Conservation (phyloP, 202 grass and related monocot genomes). For the Carex arenaria region DNA sequence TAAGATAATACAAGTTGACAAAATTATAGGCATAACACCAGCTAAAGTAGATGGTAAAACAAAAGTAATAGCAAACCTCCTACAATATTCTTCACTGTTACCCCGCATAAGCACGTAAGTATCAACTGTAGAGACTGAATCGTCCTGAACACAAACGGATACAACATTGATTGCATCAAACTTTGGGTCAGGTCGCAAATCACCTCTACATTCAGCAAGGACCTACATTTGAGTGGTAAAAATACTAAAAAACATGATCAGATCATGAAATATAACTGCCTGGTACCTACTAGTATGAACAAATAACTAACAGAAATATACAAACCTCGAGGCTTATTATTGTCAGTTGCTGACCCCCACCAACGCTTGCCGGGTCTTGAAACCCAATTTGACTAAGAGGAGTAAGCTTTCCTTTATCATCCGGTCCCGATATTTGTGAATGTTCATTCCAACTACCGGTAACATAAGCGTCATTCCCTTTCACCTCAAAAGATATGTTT, state of each 20-base stretch:
- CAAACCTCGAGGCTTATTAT: slow-evolving; percentile 85
- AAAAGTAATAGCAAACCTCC: slow-evolving; percentile 40
- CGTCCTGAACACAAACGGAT: slow-evolving; percentile 64
- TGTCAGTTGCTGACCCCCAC: slow-evolving; percentile 76
- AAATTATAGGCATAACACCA: neutral
- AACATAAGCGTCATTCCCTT: slow-evolving; percentile 31
- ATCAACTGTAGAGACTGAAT: slow-evolving; percentile 39
- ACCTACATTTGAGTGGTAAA: slow-evolving; percentile 40
- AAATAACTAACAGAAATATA: slow-evolving; percentile 11
- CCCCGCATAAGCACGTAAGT: slow-evolving; percentile 55
- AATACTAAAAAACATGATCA: slow-evolving; percentile 35
- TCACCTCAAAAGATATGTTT: slow-evolving; percentile 7
- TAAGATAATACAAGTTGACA: neutral
- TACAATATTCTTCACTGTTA: slow-evolving; percentile 38
- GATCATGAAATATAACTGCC: slow-evolving; percentile 17
- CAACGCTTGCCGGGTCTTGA: slow-evolving; percentile 64
- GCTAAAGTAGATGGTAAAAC: slow-evolving; percentile 10
- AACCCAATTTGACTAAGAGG: slow-evolving; percentile 93
- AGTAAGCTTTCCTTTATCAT: slow-evolving; percentile 60
- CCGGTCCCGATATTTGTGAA: slow-evolving; percentile 88
- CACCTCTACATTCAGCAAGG: slow-evolving; percentile 71
- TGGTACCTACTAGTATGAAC: neutral
- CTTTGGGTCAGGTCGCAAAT: slow-evolving; percentile 69
- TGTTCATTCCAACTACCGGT: slow-evolving; percentile 38
- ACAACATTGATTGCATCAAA: slow-evolving; percentile 85